Evolutionary conservation across 495 filamentous ascomycete genomes (phyloP).

Genomic region (Aspergillus carlsbadensis): DNA sequence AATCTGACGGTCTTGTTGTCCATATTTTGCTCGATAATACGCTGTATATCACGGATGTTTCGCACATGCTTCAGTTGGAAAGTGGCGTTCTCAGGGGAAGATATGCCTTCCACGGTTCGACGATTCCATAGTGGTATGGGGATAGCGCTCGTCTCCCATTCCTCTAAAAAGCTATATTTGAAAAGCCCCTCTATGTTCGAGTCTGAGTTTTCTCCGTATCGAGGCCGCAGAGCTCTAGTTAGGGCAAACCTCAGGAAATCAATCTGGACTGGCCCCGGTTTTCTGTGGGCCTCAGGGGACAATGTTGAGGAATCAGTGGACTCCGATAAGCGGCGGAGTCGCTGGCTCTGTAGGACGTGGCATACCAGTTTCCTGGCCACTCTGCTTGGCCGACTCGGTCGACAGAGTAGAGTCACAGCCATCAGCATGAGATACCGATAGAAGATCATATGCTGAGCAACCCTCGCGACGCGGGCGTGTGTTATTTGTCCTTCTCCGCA

Average conservation of each 20-base stretch:
- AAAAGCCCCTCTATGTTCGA: constrained; percentile 8
- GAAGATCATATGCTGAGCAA: too few relatives aligned
- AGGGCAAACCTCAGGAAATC: constrained; percentile 34
- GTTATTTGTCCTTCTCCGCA: too few relatives aligned
- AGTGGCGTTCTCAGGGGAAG: neutral
- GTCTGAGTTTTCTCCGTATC: neutral
- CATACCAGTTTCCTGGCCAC: neutral
- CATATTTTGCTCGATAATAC: constrained; percentile 25
- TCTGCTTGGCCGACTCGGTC: too few relatives aligned
- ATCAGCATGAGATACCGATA: too few relatives aligned
- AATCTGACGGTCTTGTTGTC: constrained; percentile 1
- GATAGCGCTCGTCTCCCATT: constrained; percentile 25
- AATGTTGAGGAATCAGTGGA: too few relatives aligned
- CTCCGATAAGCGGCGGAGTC: constrained; percentile 5
- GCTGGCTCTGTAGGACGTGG: neutral
- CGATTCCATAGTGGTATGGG: constrained; percentile 26
- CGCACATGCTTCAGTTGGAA: neutral
- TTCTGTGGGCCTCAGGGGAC: neutral
- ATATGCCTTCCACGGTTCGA: neutral
- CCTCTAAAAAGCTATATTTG: constrained; percentile 17
- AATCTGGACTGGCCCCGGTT: constrained; percentile 25
- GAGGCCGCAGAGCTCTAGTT: constrained; percentile 17
- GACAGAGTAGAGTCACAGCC: too few relatives aligned
- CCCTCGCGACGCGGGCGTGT: too few relatives aligned
- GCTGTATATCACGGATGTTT: constrained; percentile 10